phyloP scores from a whole-genome alignment of 2,329 filamentous ascomycete species.

The Ophiostoma tasmaniense region DNA sequence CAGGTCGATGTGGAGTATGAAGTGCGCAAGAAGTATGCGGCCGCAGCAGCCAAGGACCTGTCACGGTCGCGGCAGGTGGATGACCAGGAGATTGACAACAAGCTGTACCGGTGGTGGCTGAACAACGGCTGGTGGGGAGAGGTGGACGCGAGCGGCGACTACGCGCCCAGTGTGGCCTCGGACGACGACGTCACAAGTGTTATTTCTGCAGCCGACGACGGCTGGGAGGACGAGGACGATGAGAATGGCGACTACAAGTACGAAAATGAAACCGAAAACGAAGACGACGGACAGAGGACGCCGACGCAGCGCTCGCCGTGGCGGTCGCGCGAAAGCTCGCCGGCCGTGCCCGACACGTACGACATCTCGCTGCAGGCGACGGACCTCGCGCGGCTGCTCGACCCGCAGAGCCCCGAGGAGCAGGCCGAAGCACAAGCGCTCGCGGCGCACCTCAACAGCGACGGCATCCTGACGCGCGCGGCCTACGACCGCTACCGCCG shows the following conservation, averaged over 20 bases:
- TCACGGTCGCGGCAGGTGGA: conserved; percentile 25
- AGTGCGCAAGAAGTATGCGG: conserved; percentile 52
- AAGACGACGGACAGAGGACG: conserved; percentile 51
- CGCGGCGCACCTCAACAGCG: conserved; percentile 66
- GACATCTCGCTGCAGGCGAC: conserved; percentile 54
- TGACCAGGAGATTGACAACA: conserved; percentile 61
- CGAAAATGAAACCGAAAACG: conserved; percentile 26
- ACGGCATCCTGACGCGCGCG: conserved; percentile 71
- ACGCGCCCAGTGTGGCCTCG: conserved; percentile 47
- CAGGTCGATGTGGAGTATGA: conserved; percentile 66
- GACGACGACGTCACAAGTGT: conserved; percentile 71
- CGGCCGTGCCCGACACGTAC: conserved; percentile 35
- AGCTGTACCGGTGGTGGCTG: conserved; percentile 79
- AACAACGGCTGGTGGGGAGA: conserved; percentile 78
- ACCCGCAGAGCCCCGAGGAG: conserved; percentile 69
- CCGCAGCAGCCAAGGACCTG: conserved; percentile 24
- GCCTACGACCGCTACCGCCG: conserved; percentile 62
- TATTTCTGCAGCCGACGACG: conserved; percentile 48
- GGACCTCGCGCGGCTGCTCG: conserved; percentile 70
- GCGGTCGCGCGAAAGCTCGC: conserved; percentile 43
- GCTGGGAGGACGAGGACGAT: conserved; percentile 36
- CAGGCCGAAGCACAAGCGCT: conserved; percentile 73
- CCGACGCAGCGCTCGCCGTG: conserved; percentile 36
- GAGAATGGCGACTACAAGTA: conserved; percentile 34
- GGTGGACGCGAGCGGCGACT: conserved; percentile 72